Evolutionary conservation across 257 asterid genomes (phyloP).

Genomic region (Lycium ferocissimum): DNA sequence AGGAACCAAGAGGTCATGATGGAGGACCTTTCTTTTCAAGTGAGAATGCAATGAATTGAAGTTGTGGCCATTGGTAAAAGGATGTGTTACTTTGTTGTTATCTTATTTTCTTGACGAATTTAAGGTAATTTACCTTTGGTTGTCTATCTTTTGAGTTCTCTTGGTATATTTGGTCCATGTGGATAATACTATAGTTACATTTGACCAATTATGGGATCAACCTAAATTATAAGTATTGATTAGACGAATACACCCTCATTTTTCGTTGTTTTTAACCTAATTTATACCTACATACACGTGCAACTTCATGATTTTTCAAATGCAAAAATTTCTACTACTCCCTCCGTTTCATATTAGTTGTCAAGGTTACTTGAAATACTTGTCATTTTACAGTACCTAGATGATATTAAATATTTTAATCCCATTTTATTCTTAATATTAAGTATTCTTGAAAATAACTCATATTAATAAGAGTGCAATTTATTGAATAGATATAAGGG

Average conservation of each 20-base stretch:
- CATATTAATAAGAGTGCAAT: too few relatives aligned
- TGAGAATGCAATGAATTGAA: slow-evolving; percentile 8
- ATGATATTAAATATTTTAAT: too few relatives aligned
- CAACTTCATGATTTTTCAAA: background rate
- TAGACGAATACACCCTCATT: background rate
- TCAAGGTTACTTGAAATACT: too few relatives aligned
- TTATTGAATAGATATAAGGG: too few relatives aligned
- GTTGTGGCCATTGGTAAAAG: background rate
- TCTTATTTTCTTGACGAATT: background rate
- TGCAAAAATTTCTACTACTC: background rate
- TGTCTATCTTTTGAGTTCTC: background rate
- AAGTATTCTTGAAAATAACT: too few relatives aligned
- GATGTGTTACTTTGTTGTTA: background rate
- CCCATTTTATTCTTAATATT: too few relatives aligned
- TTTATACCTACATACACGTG: background rate
- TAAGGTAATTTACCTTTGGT: too few relatives aligned
- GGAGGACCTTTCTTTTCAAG: slow-evolving; percentile 23
- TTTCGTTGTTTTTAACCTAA: background rate
- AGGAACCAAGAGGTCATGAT: background rate
- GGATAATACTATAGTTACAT: background rate
- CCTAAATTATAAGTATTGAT: background rate
- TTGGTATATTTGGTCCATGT: too few relatives aligned
- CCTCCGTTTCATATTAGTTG: too few relatives aligned
- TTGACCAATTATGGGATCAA: background rate
- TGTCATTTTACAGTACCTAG: too few relatives aligned